phyloP scores from a whole-genome alignment of 768 basidiomycete species.

The Antrodiella citrinella region DNA sequence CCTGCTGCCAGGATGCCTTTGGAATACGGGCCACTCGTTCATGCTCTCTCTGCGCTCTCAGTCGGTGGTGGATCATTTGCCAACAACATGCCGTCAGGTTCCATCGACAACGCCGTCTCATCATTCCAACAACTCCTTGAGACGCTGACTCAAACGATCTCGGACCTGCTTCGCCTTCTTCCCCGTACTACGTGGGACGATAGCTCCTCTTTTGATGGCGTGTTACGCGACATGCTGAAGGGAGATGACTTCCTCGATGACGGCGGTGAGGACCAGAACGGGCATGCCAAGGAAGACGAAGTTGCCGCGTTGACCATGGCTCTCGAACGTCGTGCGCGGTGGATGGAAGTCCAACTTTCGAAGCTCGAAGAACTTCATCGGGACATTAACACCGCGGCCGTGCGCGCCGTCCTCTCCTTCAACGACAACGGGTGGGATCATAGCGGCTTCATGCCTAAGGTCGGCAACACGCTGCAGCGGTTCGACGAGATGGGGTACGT shows the following conservation, averaged over 20 bases:
- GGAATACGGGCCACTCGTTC: conserved; percentile 79
- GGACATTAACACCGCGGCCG: conserved; percentile 84
- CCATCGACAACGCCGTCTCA: conserved; percentile 86
- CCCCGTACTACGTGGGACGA: conserved; percentile 89
- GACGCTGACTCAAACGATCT: conserved; percentile 85
- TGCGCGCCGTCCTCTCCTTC: conserved; percentile 72
- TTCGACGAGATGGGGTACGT: conserved; percentile 62
- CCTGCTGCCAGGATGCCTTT: conserved; percentile 74
- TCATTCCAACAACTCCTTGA: conserved; percentile 86
- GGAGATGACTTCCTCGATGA: conserved; percentile 84
- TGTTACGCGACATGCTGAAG: conserved; percentile 80
- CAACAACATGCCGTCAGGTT: conserved; percentile 74
- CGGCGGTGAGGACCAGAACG: conserved; percentile 49
- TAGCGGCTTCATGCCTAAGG: conserved; percentile 57
- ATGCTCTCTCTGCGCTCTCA: conserved; percentile 79
- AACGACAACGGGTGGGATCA: conserved; percentile 85
- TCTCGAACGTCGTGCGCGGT: conserved; percentile 81
- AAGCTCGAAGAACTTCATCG: conserved; percentile 85
- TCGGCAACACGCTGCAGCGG: conserved; percentile 55
- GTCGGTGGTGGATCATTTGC: conserved; percentile 82
- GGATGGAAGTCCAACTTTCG: conserved; percentile 89
- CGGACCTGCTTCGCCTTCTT: conserved; percentile 74
- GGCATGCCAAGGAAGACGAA: conserved; percentile 67
- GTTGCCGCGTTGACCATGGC: conserved; percentile 78
- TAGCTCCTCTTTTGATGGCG: conserved; percentile 82